A percentile compares a stretch with the other conserved stretches of the same genome.
These are phyloP conservation scores for Ramaria rubella DNA, from an alignment of 768 basidiomycete genomes.

Conservation along the genomic window DNA sequence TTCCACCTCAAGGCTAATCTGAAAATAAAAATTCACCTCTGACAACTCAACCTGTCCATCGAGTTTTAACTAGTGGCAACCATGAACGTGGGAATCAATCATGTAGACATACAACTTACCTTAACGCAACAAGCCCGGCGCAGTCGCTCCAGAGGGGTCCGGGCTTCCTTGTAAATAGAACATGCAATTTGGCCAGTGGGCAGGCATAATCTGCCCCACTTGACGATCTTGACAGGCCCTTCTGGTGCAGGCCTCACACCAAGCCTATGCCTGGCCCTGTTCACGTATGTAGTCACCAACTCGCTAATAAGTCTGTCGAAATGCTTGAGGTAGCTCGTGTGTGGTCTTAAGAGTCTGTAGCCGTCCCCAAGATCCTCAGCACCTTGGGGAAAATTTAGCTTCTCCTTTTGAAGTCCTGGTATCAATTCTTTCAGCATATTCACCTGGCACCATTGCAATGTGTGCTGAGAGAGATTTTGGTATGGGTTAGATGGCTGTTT, in stretches of 20 bases:
- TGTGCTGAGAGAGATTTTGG: too few relatives aligned
- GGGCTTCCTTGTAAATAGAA: not conserved
- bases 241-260: not conserved
- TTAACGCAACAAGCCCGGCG: not conserved
- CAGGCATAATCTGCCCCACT: not conserved
- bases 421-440: not conserved
- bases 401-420: not conserved
- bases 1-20: not conserved
- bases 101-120: not conserved
- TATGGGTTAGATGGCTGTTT: constrained; percentile 2
- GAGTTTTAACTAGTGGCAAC: not conserved
- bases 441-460: not conserved
- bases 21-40: not conserved
- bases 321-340: not conserved
- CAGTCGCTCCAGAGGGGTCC: not conserved
- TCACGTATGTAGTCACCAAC: not conserved
- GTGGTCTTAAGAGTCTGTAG: not conserved
- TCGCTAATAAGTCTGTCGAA: not conserved
- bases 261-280: not conserved
- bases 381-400: not conserved
- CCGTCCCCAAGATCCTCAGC: not conserved
- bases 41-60: not conserved
- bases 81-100: not conserved
- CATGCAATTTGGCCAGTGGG: constrained; percentile 4
- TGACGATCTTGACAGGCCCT: not conserved